Evolutionary conservation across 2,329 filamentous ascomycete genomes (phyloP).

Genomic region (Graphiopsis chlorocephala): DNA sequence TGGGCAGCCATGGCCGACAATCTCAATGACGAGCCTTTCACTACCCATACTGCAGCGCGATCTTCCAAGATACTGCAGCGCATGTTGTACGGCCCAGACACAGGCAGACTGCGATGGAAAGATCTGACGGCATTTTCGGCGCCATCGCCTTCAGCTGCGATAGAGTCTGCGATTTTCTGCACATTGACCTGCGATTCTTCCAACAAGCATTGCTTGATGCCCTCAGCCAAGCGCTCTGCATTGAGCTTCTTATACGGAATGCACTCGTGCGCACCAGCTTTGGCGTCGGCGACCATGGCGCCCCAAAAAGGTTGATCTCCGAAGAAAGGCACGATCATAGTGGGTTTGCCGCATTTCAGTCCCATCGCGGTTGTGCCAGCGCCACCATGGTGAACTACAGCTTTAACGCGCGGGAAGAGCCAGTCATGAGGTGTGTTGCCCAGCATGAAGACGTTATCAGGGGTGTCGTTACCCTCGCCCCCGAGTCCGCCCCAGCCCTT

Average conservation of each 20-base stretch:
- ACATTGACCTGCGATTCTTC: slow-evolving; percentile 59
- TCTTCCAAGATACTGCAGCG: slow-evolving; percentile 65
- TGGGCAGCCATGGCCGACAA: slow-evolving; percentile 65
- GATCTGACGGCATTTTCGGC: slow-evolving; percentile 66
- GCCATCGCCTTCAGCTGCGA: slow-evolving; percentile 65
- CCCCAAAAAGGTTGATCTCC: slow-evolving; percentile 80
- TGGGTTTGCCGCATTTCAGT: slow-evolving; percentile 67
- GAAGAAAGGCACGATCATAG: slow-evolving; percentile 76
- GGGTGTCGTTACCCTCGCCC: slow-evolving; percentile 38
- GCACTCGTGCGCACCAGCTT: slow-evolving; percentile 61
- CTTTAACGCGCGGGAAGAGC: slow-evolving; percentile 55
- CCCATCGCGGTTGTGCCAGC: slow-evolving; percentile 74
- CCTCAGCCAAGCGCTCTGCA: slow-evolving; percentile 64
- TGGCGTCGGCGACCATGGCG: slow-evolving; percentile 61
- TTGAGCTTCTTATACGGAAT: slow-evolving; percentile 67
- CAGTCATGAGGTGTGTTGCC: slow-evolving; percentile 58
- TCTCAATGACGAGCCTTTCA: slow-evolving; percentile 60
- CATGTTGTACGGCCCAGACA: slow-evolving; percentile 50
- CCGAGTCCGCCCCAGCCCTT: slow-evolving; percentile 54
- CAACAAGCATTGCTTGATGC: slow-evolving; percentile 65
- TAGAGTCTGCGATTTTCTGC: slow-evolving; percentile 58
- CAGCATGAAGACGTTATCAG: slow-evolving; percentile 48
- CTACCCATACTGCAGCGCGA: slow-evolving; percentile 62
- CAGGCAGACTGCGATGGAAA: slow-evolving; percentile 61
- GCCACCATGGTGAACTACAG: slow-evolving; percentile 60